These are phyloP conservation scores for Pichia nanzhaoensis DNA, from an alignment of 805 yeast genomes.

Conservation along the genomic window DNA sequence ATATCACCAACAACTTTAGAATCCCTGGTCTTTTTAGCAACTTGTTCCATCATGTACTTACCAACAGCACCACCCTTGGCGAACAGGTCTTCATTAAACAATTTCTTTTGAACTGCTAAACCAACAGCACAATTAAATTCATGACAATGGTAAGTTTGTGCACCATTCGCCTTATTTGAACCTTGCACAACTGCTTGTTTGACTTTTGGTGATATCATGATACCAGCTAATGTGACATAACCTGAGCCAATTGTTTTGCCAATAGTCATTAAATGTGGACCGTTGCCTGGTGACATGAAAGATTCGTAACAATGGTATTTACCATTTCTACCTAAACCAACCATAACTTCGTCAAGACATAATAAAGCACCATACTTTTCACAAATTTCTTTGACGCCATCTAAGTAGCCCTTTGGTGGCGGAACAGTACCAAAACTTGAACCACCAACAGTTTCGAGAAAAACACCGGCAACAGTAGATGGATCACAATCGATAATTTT, in stretches of 20 bases:
- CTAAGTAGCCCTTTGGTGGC: constrained; percentile 40
- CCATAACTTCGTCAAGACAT: constrained; percentile 85
- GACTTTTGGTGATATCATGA: constrained; percentile 37
- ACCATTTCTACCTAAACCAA: constrained; percentile 51
- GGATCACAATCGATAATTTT: constrained; percentile 36
- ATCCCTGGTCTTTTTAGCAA: constrained; percentile 27
- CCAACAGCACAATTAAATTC: constrained; percentile 42
- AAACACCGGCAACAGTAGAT: constrained; percentile 35
- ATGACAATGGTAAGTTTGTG: constrained; percentile 47
- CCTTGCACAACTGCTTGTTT: constrained; percentile 34
- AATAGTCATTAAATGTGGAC: constrained; percentile 44
- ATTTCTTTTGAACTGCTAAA: constrained; percentile 38
- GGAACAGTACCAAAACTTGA: constrained; percentile 39
- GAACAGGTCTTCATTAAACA: constrained; percentile 29
- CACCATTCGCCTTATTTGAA: constrained; percentile 37
- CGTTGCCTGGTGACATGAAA: constrained; percentile 31
- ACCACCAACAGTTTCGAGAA: constrained; percentile 42
- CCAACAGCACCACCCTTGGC: constrained; percentile 39
- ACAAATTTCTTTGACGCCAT: constrained; percentile 50
- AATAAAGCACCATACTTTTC: constrained; percentile 93
- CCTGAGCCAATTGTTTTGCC: constrained; percentile 51
- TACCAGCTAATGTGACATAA: constrained; percentile 44
- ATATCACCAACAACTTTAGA: constrained; percentile 41
- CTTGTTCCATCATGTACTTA: constrained; percentile 34
- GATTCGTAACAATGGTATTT: constrained; percentile 40